Evolutionary conservation across 345 rosid species (phyloP).

Genomic region (Euclidium syriacum): DNA sequence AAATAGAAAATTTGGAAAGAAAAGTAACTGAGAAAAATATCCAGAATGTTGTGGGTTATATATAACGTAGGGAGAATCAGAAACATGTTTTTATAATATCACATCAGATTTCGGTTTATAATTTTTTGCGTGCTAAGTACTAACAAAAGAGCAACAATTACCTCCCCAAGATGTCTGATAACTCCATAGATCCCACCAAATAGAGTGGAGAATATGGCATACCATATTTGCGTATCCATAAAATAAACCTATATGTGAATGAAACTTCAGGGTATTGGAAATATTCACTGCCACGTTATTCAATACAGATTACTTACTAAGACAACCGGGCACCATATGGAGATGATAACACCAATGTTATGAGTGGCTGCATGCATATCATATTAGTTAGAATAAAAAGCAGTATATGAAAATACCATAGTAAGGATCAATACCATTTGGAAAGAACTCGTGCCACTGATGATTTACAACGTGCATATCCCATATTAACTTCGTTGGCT

Average conservation of each 20-base stretch:
- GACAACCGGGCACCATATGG: constrained; percentile 89
- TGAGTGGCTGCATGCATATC: constrained; percentile 50
- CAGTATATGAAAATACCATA: neutral
- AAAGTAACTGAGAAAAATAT: neutral
- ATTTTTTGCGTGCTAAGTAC: neutral
- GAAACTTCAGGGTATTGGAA: constrained; percentile 12
- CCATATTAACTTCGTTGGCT: constrained; percentile 82
- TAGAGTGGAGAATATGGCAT: constrained; percentile 88
- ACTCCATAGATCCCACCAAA: constrained; percentile 97
- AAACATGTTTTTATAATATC: constrained; percentile 1
- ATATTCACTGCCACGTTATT: constrained; percentile 9
- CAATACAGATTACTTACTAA: constrained; percentile 51
- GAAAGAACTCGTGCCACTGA: constrained; percentile 92
- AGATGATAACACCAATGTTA: constrained; percentile 81
- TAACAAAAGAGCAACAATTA: constrained; percentile 33
- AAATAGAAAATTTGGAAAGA: neutral
- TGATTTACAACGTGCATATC: constrained; percentile 47
- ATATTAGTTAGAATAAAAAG: constrained; percentile 16
- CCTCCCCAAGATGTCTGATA: constrained; percentile 97
- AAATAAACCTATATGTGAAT: constrained; percentile 68
- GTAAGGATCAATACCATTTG: constrained; percentile 45
- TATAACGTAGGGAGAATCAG: neutral
- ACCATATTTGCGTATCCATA: constrained; percentile 97
- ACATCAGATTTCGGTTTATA: neutral
- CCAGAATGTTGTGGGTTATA: neutral